A percentile compares a stretch with the other conserved stretches of the same genome.
phyloP scores from a whole-genome alignment of 2,329 filamentous ascomycete genomes.

The Parafenestella ontariensis region DNA sequence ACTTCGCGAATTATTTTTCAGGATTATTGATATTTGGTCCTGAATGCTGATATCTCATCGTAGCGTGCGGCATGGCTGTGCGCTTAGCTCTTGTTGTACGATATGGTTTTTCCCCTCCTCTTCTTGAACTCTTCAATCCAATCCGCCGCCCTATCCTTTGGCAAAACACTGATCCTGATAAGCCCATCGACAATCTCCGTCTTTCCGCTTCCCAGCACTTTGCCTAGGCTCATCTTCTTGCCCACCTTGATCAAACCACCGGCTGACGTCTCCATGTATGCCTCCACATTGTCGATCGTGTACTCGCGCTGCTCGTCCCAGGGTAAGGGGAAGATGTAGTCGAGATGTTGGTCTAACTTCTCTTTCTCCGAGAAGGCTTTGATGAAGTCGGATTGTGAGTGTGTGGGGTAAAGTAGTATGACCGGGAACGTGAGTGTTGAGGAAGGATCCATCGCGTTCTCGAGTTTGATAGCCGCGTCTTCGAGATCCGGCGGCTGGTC shows the following conservation, averaged over 20 bases:
- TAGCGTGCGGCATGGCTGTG: not conserved
- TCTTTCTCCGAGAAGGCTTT: constrained; percentile 84
- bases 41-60: not conserved
- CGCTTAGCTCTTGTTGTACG: not conserved
- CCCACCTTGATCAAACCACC: constrained; percentile 90
- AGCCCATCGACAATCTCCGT: constrained; percentile 89
- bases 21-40: not conserved
- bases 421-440: constrained; percentile 78
- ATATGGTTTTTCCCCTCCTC: constrained; percentile 57
- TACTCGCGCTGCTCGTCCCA: constrained; percentile 81
- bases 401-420: constrained; percentile 83
- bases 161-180: constrained; percentile 82
- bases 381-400: constrained; percentile 87
- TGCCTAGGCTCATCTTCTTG: constrained; percentile 79
- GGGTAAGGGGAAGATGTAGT: constrained; percentile 84
- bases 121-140: constrained; percentile 89
- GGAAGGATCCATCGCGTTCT: constrained; percentile 74
- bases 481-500: constrained; percentile 83
- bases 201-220: constrained; percentile 76
- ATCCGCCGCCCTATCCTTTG: constrained; percentile 69
- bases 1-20: not conserved
- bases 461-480: constrained; percentile 75
- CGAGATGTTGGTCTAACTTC: constrained; percentile 76
- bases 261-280: constrained; percentile 82
- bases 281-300: constrained; percentile 71